These are phyloP conservation scores for Pythium brachiatum DNA, from an alignment of 352 stramenopile species.

Conservation along the genomic window DNA sequence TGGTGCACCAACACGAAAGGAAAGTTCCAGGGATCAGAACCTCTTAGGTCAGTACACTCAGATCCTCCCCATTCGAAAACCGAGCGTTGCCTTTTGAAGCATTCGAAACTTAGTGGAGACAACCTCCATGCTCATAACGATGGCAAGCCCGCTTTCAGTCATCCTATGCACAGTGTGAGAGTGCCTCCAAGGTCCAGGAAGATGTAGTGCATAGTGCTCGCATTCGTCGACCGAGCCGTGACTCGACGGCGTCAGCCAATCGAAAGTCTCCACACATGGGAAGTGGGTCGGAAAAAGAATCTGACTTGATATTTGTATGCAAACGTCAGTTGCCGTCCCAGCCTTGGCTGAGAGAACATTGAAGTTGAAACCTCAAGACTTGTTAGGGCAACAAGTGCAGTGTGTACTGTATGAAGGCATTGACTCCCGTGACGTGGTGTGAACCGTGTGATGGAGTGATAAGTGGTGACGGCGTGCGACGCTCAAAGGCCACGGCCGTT, in stretches of 20 bases:
- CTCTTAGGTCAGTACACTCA: background rate
- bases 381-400: no score
- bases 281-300: conserved; percentile 20
- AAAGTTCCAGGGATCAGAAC: background rate
- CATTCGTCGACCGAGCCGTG: background rate
- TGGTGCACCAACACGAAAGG: background rate
- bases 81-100: background rate
- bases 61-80: background rate
- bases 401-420: no score
- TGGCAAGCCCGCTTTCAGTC: no score
- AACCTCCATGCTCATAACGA: no score
- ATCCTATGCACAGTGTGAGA: no score
- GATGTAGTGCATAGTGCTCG: no score
- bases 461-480: no score
- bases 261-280: conserved; percentile 4
- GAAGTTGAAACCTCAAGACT: conserved; percentile 1
- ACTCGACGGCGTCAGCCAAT: background rate
- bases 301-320: conserved; percentile 18
- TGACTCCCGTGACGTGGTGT: no score
- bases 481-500: background rate
- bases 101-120: background rate
- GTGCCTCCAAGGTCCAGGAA: no score
- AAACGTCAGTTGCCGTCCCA: background rate
- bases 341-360: background rate
- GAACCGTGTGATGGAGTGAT: no score